Evolutionary conservation across 495 filamentous ascomycete genomes (phyloP).

Genomic region (Aspergillus indologenus): DNA sequence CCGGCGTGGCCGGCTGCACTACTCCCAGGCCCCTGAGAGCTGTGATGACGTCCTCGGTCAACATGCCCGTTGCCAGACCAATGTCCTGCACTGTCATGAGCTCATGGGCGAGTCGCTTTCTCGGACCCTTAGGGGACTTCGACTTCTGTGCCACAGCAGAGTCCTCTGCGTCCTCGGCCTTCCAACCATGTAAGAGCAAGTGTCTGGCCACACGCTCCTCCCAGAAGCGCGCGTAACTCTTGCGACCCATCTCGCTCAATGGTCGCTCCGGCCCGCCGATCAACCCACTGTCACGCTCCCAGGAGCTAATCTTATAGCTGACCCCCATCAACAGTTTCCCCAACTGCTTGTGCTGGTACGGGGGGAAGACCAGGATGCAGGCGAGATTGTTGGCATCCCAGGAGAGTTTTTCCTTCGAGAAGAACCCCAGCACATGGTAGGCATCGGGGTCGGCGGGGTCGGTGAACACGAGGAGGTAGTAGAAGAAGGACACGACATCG

Average conservation of each 20-base stretch:
- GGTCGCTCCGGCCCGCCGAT: slow-evolving; percentile 94
- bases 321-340: slow-evolving; percentile 89
- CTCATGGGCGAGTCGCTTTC: slow-evolving; percentile 34
- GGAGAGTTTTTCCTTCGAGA: slow-evolving; percentile 95
- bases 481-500: slow-evolving; percentile 91
- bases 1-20: slow-evolving; percentile 54
- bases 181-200: slow-evolving; percentile 40
- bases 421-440: slow-evolving; percentile 79
- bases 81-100: slow-evolving; percentile 54
- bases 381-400: slow-evolving; percentile 99
- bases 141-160: slow-evolving; percentile 26
- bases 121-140: slow-evolving; percentile 20
- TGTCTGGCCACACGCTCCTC: slow-evolving; percentile 71
- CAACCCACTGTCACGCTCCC: slow-evolving; percentile 60
- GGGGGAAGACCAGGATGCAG: slow-evolving; percentile 94
- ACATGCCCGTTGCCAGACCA: slow-evolving; percentile 69
- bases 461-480: slow-evolving; percentile 74
- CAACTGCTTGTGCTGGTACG: slow-evolving; percentile 86
- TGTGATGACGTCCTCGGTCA: slow-evolving; percentile 76
- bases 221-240: slow-evolving; percentile 82
- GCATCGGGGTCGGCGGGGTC: slow-evolving; percentile 31
- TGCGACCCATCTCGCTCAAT: slow-evolving; percentile 75
- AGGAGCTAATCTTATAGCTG: slow-evolving; percentile 85
- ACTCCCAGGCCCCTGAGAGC: slow-evolving; percentile 76
- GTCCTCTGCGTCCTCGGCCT: slow-evolving; percentile 21